A percentile compares a stretch with the other conserved stretches of the same genome.
Conservation (phyloP, 2,329 filamentous ascomycete species). For the Hypoxylon sp. region DNA sequence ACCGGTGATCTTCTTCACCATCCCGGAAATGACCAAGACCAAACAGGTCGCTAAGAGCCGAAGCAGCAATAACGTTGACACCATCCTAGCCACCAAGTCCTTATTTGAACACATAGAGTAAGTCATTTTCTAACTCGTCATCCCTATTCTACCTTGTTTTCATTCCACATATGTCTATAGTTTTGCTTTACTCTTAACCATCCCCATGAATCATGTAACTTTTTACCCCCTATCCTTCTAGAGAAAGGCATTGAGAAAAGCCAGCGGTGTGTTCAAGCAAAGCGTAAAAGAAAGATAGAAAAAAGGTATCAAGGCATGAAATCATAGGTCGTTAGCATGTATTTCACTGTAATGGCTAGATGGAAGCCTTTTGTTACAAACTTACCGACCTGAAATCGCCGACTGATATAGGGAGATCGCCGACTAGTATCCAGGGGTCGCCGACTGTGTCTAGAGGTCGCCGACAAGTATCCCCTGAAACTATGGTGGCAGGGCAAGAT, state of each 20-base stretch:
- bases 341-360: background rate
- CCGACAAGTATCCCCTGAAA: background rate
- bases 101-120: conserved; percentile 34
- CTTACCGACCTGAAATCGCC: background rate
- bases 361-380: background rate
- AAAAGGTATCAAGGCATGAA: background rate
- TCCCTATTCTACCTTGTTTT: background rate
- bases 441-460: background rate
- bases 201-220: background rate
- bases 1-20: conserved; percentile 29
- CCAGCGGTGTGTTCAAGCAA: background rate
- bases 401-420: background rate
- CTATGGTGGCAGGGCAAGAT: background rate
- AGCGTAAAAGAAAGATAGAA: background rate
- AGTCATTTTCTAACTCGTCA: conserved; percentile 13
- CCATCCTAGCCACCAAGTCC: conserved; percentile 22
- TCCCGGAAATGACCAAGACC: conserved; percentile 5
- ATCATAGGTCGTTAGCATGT: background rate
- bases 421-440: background rate
- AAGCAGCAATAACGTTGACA: conserved; percentile 24
- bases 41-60: conserved; percentile 15
- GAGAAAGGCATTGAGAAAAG: background rate
- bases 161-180: background rate
- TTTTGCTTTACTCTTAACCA: background rate
- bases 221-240: background rate